These are phyloP conservation scores for Rhynchospora tenuis DNA, from an alignment of 176 grass and related monocot genomes.

Conservation along the genomic window DNA sequence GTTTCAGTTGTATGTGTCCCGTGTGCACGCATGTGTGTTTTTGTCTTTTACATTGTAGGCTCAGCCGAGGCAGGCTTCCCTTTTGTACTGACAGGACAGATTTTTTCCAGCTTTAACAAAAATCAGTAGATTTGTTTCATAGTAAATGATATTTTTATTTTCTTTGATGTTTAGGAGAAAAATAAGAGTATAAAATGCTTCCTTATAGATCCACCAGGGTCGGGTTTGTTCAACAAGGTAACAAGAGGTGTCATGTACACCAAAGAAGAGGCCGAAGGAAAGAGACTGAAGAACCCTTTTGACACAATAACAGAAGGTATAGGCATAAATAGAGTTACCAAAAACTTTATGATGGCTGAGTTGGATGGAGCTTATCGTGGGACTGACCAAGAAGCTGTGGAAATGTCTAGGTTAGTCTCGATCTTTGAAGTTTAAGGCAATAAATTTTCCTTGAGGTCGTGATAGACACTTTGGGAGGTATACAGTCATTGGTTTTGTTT, in stretches of 20 bases:
- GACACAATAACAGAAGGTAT: conserved; percentile 98
- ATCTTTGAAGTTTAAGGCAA: background rate
- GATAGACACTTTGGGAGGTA: background rate
- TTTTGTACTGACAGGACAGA: background rate
- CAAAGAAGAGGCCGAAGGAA: conserved; percentile 93
- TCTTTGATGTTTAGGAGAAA: conserved; percentile 49
- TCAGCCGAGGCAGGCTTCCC: background rate
- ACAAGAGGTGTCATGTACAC: conserved; percentile 94
- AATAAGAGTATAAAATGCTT: conserved; percentile 76
- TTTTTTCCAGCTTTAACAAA: background rate
- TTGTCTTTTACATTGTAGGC: background rate
- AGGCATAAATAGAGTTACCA: conserved; percentile 89
- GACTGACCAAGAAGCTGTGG: conserved; percentile 83
- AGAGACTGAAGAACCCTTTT: conserved; percentile 91
- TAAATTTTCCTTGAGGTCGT: background rate
- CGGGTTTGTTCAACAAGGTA: conserved; percentile 92
- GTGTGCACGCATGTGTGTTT: background rate
- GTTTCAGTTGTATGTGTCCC: conserved; percentile 5
- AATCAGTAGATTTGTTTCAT: background rate
- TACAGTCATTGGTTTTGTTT: background rate
- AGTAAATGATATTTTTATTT: background rate
- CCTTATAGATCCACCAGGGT: conserved; percentile 87
- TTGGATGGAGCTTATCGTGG: conserved; percentile 84
- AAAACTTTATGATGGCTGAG: conserved; percentile 87
- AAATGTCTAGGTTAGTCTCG: conserved; percentile 79